Conservation (phyloP, 1,284 basidiomycete genomes). For the Sporisorium iseilematis-ciliati region DNA sequence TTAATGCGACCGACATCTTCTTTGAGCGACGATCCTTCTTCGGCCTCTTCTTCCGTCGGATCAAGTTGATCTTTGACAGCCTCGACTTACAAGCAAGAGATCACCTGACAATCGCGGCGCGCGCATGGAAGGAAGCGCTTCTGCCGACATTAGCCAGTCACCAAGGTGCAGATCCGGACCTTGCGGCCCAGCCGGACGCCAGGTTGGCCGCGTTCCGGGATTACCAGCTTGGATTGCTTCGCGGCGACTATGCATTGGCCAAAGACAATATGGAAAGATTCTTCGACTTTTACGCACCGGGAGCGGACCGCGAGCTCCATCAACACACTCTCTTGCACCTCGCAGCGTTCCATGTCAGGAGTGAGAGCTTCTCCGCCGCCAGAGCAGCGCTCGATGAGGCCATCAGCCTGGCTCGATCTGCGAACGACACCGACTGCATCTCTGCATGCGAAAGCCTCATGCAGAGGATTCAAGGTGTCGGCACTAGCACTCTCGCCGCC, state of each 20-base stretch:
- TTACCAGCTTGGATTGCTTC: conserved; percentile 42
- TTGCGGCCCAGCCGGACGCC: conserved; percentile 14
- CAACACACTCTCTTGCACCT: conserved; percentile 50
- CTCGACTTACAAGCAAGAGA: conserved; percentile 45
- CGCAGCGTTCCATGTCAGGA: conserved; percentile 39
- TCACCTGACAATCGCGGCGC: conserved; percentile 23
- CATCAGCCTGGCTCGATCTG: conserved; percentile 46
- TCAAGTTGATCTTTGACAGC: conserved; percentile 48
- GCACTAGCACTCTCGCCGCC: conserved; percentile 28
- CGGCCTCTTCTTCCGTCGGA: conserved; percentile 47
- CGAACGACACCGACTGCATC: conserved; percentile 49
- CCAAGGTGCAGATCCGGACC: not conserved
- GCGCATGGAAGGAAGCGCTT: conserved; percentile 32
- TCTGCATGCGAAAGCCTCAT: conserved; percentile 47
- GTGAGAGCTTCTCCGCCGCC: conserved; percentile 38
- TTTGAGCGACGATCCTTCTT: conserved; percentile 53
- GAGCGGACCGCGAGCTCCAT: conserved; percentile 53
- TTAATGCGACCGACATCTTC: conserved; percentile 39
- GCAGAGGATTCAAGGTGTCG: conserved; percentile 33
- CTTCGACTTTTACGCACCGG: conserved; percentile 52
- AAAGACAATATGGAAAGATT: conserved; percentile 54
- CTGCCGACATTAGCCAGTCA: not conserved
- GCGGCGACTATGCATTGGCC: conserved; percentile 41
- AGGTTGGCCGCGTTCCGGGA: conserved; percentile 33
- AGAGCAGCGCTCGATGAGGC: conserved; percentile 46